Base-by-base conservation (phyloP, 2,329 filamentous ascomycete species). In the Arthrobotrys megalospora region DNA sequence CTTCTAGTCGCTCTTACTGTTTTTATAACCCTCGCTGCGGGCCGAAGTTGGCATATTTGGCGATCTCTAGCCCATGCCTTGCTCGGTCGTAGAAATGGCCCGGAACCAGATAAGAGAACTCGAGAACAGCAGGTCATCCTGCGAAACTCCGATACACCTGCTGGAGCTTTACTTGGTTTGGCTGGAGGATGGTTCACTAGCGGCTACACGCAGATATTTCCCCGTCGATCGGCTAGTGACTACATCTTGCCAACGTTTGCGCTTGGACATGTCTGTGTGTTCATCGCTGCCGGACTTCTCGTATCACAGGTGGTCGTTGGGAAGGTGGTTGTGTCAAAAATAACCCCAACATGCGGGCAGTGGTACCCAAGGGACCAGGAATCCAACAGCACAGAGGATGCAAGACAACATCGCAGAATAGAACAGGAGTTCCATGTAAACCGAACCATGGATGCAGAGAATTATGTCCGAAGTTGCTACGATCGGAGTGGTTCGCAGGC, bases 381-480 rank as follows among this genome's bases (percentile, higher is more conserved):
- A 47, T 38, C 6, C 12, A 62, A 11, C 16, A 62, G 14, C 7
- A 38, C 38, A n/a, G 24, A 19, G 6, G 43, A n/a, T 5, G 36
- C 45, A 16, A n/a, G 41, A 16, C 10, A 12, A 11, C 48, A n/a
- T 45, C 10, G 6, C 43, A 45, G 16, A 8, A 28, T 28, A 16
- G 16, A 38, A 1, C 28, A 41, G 48, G 47, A 52, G 47, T 14
- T 73, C 11, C 5, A 12, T 1, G 11, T 53, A 1, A 73, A 73
- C 34, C n/a, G 66, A 38, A 73, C 68, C 14, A 8, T 73, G 12
- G 58, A 65, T 19, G 55, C 68, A 28, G 58, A 73, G 19, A 65
- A 21, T 24, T 73, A 73, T 43, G 68, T 73, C 10, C 68, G 68
- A 4, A 73, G 68, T 41, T 73, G 68, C 24, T 73, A 65, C 24